Conservation (phyloP, 805 yeast species). For the Ogataea glucozyma region DNA sequence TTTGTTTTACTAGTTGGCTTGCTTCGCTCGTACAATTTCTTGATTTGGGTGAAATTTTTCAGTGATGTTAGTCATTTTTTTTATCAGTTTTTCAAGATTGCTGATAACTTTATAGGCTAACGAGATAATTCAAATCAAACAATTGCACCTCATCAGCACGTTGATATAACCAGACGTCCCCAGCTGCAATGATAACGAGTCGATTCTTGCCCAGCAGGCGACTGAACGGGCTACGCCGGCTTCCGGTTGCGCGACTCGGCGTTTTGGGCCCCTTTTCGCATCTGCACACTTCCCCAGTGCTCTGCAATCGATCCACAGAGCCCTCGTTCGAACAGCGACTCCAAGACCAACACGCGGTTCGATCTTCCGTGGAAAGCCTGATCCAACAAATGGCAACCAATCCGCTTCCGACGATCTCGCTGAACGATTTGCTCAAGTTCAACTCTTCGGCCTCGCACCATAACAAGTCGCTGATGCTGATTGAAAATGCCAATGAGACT, state of each 20-base stretch:
- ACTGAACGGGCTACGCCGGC: not conserved
- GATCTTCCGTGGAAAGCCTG: constrained; percentile 47
- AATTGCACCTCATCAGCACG: not conserved
- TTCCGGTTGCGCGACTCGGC: no score
- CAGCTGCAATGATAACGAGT: not conserved
- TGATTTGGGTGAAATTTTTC: not conserved
- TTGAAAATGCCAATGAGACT: constrained; percentile 54
- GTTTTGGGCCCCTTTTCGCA: no score
- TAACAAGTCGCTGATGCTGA: constrained; percentile 35
- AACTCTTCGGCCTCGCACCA: constrained; percentile 34
- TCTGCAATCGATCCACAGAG: no score
- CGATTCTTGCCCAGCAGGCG: not conserved
- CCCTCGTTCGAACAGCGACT: constrained; percentile 13
- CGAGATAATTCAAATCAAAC: no score
- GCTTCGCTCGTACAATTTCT: not conserved
- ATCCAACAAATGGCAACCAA: constrained; percentile 56
- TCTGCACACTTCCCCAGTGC: no score
- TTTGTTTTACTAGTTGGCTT: not conserved
- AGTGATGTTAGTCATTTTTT: not conserved
- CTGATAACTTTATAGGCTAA: not conserved
- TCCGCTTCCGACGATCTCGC: constrained; percentile 53
- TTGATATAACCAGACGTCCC: not conserved
- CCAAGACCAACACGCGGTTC: constrained; percentile 17
- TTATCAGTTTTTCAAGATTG: no score
- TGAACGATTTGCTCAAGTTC: constrained; percentile 50